phyloP scores from a whole-genome alignment of 139 green algal genomes.

The Micromonas pusilla region DNA sequence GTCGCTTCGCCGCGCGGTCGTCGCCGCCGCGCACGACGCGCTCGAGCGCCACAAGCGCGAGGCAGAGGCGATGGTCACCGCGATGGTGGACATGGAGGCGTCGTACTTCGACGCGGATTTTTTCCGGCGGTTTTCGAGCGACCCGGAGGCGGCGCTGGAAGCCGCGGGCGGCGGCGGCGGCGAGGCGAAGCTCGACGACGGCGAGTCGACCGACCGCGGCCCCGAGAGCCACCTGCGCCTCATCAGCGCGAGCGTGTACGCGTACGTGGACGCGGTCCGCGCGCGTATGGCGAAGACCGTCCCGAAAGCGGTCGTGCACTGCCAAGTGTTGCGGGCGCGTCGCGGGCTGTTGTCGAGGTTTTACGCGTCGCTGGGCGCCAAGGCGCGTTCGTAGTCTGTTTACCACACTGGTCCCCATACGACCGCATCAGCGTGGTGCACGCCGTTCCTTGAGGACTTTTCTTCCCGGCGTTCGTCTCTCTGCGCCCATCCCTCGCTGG shows the following conservation, averaged over 20 bases:
- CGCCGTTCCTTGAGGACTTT: too few species aligned
- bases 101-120: constrained; percentile 40
- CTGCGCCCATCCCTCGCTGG: too few species aligned
- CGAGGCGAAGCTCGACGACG: too few species aligned
- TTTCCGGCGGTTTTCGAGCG: constrained; percentile 29
- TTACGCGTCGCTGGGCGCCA: neutral
- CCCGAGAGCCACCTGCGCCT: constrained; percentile 11
- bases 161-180: too few species aligned
- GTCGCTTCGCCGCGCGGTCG: constrained; percentile 25
- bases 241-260: constrained; percentile 21
- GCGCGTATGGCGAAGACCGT: constrained; percentile 29
- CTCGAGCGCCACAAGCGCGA: constrained; percentile 34
- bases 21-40: neutral
- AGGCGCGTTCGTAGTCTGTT: too few species aligned
- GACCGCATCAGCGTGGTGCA: too few species aligned
- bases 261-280: constrained; percentile 34
- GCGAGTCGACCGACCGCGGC: constrained; percentile 26
- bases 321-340: constrained; percentile 25
- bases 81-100: constrained; percentile 41
- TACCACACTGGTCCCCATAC: too few species aligned
- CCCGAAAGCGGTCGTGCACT: constrained; percentile 37
- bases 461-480: too few species aligned
- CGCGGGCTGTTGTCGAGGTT: neutral
- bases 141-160: too few species aligned
- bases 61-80: constrained; percentile 19